A percentile compares a stretch with the other conserved stretches of the same genome.
These are phyloP conservation scores for Cordyceps javanica DNA, from an alignment of 2,329 filamentous ascomycete genomes.

Conservation along the genomic window DNA sequence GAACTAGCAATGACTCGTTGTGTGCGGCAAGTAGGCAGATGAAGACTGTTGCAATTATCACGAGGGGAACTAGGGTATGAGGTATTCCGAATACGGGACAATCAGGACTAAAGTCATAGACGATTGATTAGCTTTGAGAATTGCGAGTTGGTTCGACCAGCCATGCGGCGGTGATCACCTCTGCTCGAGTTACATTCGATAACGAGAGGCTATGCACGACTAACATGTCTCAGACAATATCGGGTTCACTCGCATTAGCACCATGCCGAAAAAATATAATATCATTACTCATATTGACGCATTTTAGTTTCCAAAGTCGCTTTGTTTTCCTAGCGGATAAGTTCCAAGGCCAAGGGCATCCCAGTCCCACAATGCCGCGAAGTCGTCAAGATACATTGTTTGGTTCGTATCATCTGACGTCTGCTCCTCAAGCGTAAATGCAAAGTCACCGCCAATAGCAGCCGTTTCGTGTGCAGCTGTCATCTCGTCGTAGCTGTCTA, in stretches of 20 bases:
- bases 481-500: not conserved
- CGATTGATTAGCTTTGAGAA: no score
- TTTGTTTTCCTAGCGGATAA: not conserved
- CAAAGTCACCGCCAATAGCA: not conserved
- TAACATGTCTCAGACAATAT: no score
- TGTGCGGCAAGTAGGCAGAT: not conserved
- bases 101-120: no score
- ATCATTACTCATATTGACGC: not conserved
- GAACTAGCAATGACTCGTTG: not conserved
- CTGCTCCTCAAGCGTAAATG: not conserved
- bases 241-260: not conserved
- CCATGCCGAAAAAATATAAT: not conserved
- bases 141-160: not conserved
- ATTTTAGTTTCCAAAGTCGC: not conserved
- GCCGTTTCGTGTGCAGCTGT: not conserved
- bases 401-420: not conserved
- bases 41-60: not conserved
- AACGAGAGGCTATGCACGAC: no score
- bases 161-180: not conserved
- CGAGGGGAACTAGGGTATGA: no score
- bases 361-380: constrained; percentile 9
- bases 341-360: constrained; percentile 5
- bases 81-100: no score
- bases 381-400: not conserved
- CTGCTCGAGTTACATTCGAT: no score